Conservation (phyloP, 2,329 filamentous ascomycete genomes). For the Macroventuria anomochaeta region DNA sequence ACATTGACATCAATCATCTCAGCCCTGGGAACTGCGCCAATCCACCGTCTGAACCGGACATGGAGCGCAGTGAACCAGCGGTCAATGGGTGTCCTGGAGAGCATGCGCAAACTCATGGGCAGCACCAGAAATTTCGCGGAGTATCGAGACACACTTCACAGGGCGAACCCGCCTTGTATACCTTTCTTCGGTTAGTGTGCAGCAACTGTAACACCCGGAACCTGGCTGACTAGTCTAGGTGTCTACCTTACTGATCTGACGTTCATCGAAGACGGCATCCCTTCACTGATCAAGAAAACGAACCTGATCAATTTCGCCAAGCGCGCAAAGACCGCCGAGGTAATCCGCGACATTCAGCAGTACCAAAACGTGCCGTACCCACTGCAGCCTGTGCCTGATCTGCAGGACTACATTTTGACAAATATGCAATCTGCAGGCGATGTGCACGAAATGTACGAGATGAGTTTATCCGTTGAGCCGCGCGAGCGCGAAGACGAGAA, state of each 20-base stretch:
- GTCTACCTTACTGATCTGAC: constrained; percentile 97
- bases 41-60: constrained; percentile 89
- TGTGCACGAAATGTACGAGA: constrained; percentile 99
- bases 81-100: constrained; percentile 79
- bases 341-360: constrained; percentile 97
- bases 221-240: constrained; percentile 59
- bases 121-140: constrained; percentile 98
- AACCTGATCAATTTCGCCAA: constrained; percentile 99
- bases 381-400: constrained; percentile 83
- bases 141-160: constrained; percentile 91
- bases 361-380: constrained; percentile 98
- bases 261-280: constrained; percentile 98
- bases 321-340: constrained; percentile 95
- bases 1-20: constrained; percentile 98
- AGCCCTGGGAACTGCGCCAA: constrained; percentile 90
- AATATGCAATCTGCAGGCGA: constrained; percentile 96
- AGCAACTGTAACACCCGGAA: not conserved
- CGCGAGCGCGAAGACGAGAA: constrained; percentile 98
- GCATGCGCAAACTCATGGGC: constrained; percentile 92
- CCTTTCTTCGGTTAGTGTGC: constrained; percentile 84
- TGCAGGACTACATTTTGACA: constrained; percentile 95
- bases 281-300: constrained; percentile 93
- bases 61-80: constrained; percentile 93
- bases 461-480: constrained; percentile 90
- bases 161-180: constrained; percentile 94